phyloP scores from a whole-genome alignment of 805 yeast species.

The Candida chilensis region DNA sequence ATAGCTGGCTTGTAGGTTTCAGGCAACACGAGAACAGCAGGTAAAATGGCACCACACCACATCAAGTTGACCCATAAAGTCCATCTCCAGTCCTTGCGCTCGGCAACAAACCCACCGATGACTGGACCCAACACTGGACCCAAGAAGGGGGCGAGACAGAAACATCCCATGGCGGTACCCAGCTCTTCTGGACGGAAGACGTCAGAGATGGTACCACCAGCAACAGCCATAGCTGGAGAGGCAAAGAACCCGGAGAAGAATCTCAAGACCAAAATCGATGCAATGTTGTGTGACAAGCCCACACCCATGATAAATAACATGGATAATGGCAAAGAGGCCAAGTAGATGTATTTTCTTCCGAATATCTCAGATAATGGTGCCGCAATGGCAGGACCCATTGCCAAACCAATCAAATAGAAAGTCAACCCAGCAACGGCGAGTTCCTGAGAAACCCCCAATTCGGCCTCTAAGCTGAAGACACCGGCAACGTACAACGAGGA shows the following conservation, averaged over 20 bases:
- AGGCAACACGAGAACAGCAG: constrained; percentile 41
- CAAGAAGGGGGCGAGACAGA: constrained; percentile 69
- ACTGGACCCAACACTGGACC: constrained; percentile 78
- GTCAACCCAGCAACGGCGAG: constrained; percentile 62
- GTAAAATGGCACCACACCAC: constrained; percentile 46
- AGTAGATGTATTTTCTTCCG: constrained; percentile 58
- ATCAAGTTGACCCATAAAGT: constrained; percentile 64
- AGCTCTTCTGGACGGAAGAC: constrained; percentile 59
- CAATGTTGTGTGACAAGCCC: constrained; percentile 53
- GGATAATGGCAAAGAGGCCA: constrained; percentile 51
- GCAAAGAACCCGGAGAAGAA: constrained; percentile 71
- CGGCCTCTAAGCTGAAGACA: constrained; percentile 38
- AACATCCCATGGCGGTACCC: constrained; percentile 70
- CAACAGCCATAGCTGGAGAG: constrained; percentile 76
- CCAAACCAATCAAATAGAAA: constrained; percentile 61
- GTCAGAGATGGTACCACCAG: constrained; percentile 79
- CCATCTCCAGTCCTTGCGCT: constrained; percentile 62
- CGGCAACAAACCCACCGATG: constrained; percentile 64
- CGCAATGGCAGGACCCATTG: constrained; percentile 60
- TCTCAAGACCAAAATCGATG: constrained; percentile 55
- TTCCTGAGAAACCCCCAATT: constrained; percentile 48
- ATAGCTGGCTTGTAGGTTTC: constrained; percentile 69
- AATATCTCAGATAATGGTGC: constrained; percentile 67
- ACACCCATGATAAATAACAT: constrained; percentile 72
- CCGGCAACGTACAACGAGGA: constrained; percentile 67